Conservation (phyloP, 1,284 basidiomycete genomes). For the Ceratobasidium sp. region DNA sequence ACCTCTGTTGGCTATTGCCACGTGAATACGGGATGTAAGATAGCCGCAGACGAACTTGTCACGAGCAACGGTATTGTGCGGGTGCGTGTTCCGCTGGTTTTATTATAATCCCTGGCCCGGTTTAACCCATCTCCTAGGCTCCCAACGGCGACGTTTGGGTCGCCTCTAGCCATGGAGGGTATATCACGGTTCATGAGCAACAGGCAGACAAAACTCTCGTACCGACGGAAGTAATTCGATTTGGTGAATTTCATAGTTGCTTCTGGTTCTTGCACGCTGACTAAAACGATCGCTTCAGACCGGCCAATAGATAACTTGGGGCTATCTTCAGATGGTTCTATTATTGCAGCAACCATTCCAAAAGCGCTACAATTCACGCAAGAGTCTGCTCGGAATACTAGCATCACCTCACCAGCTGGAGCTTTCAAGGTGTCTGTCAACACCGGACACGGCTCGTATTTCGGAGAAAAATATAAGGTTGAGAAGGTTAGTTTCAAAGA, state of each 20-base stretch:
- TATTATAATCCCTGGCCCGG: no score
- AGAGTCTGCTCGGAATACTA: slow-evolving; percentile 58
- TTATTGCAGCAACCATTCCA: slow-evolving; percentile 55
- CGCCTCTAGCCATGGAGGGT: slow-evolving; percentile 57
- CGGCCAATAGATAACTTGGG: slow-evolving; percentile 13
- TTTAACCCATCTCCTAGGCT: slow-evolving; percentile 45
- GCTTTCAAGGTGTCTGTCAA: slow-evolving; percentile 66
- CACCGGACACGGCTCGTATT: slow-evolving; percentile 62
- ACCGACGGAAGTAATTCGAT: slow-evolving; percentile 59
- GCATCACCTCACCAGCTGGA: slow-evolving; percentile 57
- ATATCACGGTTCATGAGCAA: slow-evolving; percentile 63
- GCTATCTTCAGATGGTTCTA: slow-evolving; percentile 48
- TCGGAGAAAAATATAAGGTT: slow-evolving; percentile 69
- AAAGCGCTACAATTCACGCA: slow-evolving; percentile 49
- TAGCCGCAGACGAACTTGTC: slow-evolving; percentile 59
- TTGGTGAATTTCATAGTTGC: slow-evolving; percentile 52
- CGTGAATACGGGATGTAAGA: slow-evolving; percentile 66
- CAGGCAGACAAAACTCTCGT: slow-evolving; percentile 67
- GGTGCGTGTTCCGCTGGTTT: no score
- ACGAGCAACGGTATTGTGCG: slow-evolving; percentile 68
- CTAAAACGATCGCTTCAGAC: neutral
- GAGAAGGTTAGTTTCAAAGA: slow-evolving; percentile 67
- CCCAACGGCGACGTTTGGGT: slow-evolving; percentile 68
- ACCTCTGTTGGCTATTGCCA: slow-evolving; percentile 70
- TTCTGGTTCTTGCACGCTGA: neutral